These are phyloP conservation scores for Hanseniaspora clermontiae DNA, from an alignment of 805 yeast species.

Conservation along the genomic window DNA sequence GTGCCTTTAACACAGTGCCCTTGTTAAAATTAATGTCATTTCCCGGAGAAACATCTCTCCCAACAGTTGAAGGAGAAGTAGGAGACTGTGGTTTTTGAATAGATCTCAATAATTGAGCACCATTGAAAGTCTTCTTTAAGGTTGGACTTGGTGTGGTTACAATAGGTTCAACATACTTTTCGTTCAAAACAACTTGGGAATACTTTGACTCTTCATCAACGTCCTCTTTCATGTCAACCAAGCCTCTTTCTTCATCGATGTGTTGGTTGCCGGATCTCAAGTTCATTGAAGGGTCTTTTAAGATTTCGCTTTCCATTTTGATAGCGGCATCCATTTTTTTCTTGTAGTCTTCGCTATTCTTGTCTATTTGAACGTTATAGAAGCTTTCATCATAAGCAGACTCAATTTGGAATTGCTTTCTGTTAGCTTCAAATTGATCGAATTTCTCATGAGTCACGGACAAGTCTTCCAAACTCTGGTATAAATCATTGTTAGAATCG, in stretches of 20 bases:
- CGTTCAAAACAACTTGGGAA: slow-evolving; percentile 52
- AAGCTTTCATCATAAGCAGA: slow-evolving; percentile 71
- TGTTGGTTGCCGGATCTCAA: slow-evolving; percentile 57
- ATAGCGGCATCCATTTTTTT: slow-evolving; percentile 60
- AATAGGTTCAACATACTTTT: background rate
- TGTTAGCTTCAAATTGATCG: slow-evolving; percentile 94
- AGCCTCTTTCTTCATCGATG: slow-evolving; percentile 83
- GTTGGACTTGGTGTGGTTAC: slow-evolving; percentile 1
- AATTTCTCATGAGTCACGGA: slow-evolving; percentile 32
- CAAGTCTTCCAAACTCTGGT: slow-evolving; percentile 31
- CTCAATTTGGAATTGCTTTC: slow-evolving; percentile 74
- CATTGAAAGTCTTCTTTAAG: background rate
- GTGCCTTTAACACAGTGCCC: background rate
- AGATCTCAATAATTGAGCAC: slow-evolving; percentile 3
- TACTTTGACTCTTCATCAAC: slow-evolving; percentile 93
- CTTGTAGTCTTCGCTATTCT: slow-evolving; percentile 57
- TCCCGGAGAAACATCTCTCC: background rate
- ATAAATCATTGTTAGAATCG: slow-evolving; percentile 13
- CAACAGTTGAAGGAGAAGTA: background rate
- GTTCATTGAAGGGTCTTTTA: slow-evolving; percentile 69
- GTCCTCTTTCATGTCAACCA: slow-evolving; percentile 32
- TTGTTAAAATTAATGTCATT: background rate
- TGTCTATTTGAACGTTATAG: slow-evolving; percentile 71
- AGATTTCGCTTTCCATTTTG: slow-evolving; percentile 61
- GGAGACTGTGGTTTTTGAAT: slow-evolving; percentile 9